Evolutionary conservation across 495 filamentous ascomycete genomes (phyloP).

Genomic region (Aspergillus steynii): DNA sequence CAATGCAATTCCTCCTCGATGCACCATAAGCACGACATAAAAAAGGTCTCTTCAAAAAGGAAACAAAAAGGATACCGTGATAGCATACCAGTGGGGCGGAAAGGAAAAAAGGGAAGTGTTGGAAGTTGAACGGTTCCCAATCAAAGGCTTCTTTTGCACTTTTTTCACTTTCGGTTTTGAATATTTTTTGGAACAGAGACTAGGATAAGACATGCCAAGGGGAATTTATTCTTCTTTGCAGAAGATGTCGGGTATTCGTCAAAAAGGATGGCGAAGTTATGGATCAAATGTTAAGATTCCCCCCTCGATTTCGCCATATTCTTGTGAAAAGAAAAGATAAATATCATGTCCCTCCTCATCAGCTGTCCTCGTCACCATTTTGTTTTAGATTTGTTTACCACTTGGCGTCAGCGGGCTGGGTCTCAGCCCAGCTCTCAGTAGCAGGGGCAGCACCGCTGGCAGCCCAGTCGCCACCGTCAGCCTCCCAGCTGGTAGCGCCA

Average conservation of each 20-base stretch:
- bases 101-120: conserved; percentile 32
- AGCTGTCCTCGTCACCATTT: conserved; percentile 32
- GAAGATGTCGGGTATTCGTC: conserved; percentile 13
- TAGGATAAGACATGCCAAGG: conserved; percentile 52
- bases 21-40: conserved; percentile 27
- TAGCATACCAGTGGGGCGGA: conserved; percentile 28
- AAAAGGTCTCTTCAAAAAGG: conserved; percentile 12
- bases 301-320: conserved; percentile 25
- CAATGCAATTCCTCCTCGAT: conserved; percentile 47
- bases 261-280: conserved; percentile 23
- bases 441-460: conserved; percentile 56
- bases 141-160: conserved; percentile 40
- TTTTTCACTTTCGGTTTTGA: conserved; percentile 38
- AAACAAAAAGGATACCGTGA: conserved; percentile 14
- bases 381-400: conserved; percentile 58
- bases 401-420: conserved; percentile 52
- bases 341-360: conserved; percentile 30
- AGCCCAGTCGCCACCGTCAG: conserved; percentile 72
- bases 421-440: conserved; percentile 69
- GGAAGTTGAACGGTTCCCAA: conserved; percentile 29
- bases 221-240: conserved; percentile 25
- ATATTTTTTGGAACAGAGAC: conserved; percentile 37
- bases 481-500: conserved; percentile 75
- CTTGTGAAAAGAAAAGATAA: conserved; percentile 21
- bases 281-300: neutral